Evolutionary conservation across 495 filamentous ascomycete species (phyloP), one percentile per base, ranked within the genome.

Genomic region (Acidiella bohemica): DNA sequence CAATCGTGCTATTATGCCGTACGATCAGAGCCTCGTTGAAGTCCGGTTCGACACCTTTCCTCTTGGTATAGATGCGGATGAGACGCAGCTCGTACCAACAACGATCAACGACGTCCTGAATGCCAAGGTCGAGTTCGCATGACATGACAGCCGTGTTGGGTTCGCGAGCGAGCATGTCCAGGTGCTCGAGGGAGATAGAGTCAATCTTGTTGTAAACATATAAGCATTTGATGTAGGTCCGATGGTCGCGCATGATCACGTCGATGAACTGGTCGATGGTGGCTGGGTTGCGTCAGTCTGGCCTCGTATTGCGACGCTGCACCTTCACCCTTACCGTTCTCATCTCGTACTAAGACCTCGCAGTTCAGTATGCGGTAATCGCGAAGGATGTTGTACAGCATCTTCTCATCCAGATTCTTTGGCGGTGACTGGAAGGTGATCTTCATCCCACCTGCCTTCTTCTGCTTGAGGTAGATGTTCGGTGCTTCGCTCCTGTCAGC

Each of bases 121-220:
- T 84, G n/a, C 90, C 92, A 0, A 99, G 74, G 59, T 96, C 87
- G 6, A 96, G 77, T 62, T 96, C 92, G 62, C 92, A 99, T 57
- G 76, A 83, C 92, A 99, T 99, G 46, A 99, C 90, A 5, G 76
- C 82, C 3, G 92, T 96, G 61, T 94, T 70, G 3, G 84, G 82
- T 59, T 99, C 92, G 39, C 83, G 78, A 9, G 92, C 92, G 3
- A 99, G 67, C 52, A 80, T 72, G 62, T 99, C 82, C 13, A 99
- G 73, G 66, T 87, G 92, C 50, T 94, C 83, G 45, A 99, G 71
- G 19, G 81, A 86, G 51, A 99, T 78, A 59, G 76, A 80, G 67
- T 99, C 92, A 66, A 99, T 93, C 63, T 99, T 99, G 80, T 99
- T 99, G 74, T 99, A 99, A 21, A 95, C 92, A 64, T 99, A 99